Evolutionary conservation across 768 basidiomycete species (phyloP).

Genomic region (Tulasnella sp.): DNA sequence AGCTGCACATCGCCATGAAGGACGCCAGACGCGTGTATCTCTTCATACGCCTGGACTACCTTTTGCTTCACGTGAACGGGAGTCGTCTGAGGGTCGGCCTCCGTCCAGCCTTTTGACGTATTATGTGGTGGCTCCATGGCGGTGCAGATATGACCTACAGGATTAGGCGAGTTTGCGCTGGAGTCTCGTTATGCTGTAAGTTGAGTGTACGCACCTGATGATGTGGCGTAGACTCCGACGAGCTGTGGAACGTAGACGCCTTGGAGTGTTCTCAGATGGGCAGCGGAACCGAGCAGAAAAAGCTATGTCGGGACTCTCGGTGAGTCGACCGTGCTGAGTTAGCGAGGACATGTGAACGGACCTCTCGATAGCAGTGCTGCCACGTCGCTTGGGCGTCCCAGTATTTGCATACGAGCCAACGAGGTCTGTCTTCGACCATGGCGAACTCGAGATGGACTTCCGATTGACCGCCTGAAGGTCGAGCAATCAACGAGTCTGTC

Average conservation of each 20-base stretch:
- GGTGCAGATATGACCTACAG: not conserved
- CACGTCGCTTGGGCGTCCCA: not conserved
- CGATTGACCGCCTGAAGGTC: not conserved
- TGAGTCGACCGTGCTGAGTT: not conserved
- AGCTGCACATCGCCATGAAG: conserved; percentile 9
- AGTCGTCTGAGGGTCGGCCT: not conserved
- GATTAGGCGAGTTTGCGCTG: not conserved
- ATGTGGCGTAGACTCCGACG: not conserved
- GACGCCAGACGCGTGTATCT: conserved; percentile 1
- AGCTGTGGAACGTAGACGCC: not conserved
- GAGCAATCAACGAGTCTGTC: not conserved
- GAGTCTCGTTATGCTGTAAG: not conserved
- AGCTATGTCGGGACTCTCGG: not conserved
- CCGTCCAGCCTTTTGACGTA: not conserved
- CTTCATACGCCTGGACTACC: not conserved
- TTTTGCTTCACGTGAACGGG: not conserved
- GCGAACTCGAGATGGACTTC: not conserved
- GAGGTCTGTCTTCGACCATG: not conserved
- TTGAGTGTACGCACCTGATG: not conserved
- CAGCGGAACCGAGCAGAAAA: not conserved
- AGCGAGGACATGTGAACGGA: not conserved
- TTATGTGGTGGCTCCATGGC: not conserved
- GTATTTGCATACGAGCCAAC: not conserved
- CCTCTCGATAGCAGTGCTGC: conserved; percentile 2
- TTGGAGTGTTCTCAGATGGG: not conserved